A percentile compares a stretch with the other conserved stretches of the same genome.
Conservation (phyloP, 2,329 filamentous ascomycete species). For the Ceratocystis destructans region DNA sequence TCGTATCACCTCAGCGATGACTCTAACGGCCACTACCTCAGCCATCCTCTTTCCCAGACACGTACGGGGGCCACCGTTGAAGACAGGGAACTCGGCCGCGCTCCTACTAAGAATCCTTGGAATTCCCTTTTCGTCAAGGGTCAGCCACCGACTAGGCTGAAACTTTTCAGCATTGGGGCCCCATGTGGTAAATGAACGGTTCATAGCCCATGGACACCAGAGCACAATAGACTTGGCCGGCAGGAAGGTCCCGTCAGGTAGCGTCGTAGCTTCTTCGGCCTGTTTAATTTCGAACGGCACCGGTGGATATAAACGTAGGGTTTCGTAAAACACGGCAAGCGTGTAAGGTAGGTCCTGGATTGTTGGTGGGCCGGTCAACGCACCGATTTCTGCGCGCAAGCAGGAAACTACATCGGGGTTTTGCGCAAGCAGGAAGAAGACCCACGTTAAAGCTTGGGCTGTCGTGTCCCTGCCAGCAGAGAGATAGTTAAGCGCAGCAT, state of each 20-base stretch:
- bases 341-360: slow-evolving; percentile 39
- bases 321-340: slow-evolving; percentile 49
- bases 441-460: slow-evolving; percentile 51
- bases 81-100: slow-evolving; percentile 47
- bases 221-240: slow-evolving; percentile 41
- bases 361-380: slow-evolving; percentile 22
- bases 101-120: slow-evolving; percentile 31
- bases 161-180: slow-evolving; percentile 43
- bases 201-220: slow-evolving; percentile 53
- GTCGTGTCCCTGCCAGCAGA: slow-evolving; percentile 52
- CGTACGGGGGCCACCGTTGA: slow-evolving; percentile 47
- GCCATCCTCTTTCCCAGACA: slow-evolving; percentile 54
- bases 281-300: slow-evolving; percentile 55
- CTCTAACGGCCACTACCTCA: slow-evolving; percentile 43
- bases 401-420: slow-evolving; percentile 31
- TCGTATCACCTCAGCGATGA: slow-evolving; percentile 36
- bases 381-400: slow-evolving; percentile 32
- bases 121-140: slow-evolving; percentile 22
- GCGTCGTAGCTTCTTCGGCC: slow-evolving; percentile 35
- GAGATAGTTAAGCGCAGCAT: slow-evolving; percentile 52
- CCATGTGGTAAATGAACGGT: slow-evolving; percentile 43
- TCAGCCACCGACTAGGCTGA: slow-evolving; percentile 43
- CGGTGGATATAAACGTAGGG: slow-evolving; percentile 47
- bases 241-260: slow-evolving; percentile 48
- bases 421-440: slow-evolving; percentile 45